Percentiles rank a stretch among this genome's conserved stretches.
Conservation (phyloP, 164 flowering plant species). For the Vitis rupestris region DNA sequence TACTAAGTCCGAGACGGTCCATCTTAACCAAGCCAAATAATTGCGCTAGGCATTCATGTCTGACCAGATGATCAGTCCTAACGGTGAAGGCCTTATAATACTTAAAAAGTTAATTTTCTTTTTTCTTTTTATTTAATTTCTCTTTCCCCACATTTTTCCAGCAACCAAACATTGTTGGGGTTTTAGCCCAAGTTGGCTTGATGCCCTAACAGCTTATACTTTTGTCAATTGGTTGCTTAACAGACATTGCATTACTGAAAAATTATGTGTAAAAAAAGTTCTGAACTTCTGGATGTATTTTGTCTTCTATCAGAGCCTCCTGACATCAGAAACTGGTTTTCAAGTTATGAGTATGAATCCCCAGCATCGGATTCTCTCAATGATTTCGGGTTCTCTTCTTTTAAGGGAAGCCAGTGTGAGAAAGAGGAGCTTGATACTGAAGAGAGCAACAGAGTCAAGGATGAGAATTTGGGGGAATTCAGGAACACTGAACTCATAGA, state of each 20-base stretch:
- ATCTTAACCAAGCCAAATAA: too few relatives aligned
- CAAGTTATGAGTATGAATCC: conserved; percentile 54
- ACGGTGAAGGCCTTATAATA: background rate
- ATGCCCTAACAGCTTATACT: background rate
- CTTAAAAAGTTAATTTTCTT: background rate
- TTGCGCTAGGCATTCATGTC: too few relatives aligned
- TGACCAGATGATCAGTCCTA: background rate
- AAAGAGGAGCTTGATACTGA: conserved; percentile 6
- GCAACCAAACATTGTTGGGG: background rate
- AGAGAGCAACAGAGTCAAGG: conserved; percentile 8
- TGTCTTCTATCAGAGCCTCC: conserved; percentile 50
- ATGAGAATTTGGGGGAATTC: background rate
- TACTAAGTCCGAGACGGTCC: too few relatives aligned
- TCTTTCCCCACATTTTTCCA: background rate
- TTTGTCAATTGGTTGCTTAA: too few relatives aligned
- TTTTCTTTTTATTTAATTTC: background rate
- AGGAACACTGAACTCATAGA: background rate
- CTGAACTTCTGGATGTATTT: background rate
- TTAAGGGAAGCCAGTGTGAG: conserved; percentile 7
- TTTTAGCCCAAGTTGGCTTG: background rate
- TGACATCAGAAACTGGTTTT: conserved; percentile 56
- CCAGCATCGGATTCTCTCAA: conserved; percentile 26
- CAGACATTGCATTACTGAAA: too few relatives aligned
- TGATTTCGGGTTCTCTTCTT: conserved; percentile 6
- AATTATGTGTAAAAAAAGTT: too few relatives aligned